A percentile compares a stretch with the other conserved stretches of the same genome.
Evolutionary conservation across 371 early-diverging fungal species (phyloP).

Genomic region (Mortierella sp.): DNA sequence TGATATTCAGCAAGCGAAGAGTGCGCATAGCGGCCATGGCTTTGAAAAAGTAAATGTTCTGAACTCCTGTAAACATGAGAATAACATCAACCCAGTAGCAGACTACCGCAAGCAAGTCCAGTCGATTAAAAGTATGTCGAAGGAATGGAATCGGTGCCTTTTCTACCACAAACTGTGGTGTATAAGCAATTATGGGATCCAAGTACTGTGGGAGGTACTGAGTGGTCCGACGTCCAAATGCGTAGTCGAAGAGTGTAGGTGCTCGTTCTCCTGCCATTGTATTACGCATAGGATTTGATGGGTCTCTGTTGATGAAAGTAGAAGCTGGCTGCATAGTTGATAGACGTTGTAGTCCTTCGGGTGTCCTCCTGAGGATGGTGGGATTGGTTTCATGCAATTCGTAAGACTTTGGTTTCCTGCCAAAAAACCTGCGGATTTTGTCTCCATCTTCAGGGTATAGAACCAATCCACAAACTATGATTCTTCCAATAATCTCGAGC

Average conservation of each 20-base stretch:
- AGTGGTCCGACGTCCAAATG: constrained; percentile 35
- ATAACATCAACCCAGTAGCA: constrained; percentile 72
- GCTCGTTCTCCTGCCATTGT: constrained; percentile 16
- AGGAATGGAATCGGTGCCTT: constrained; percentile 62
- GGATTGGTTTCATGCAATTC: constrained; percentile 56
- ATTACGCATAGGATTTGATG: constrained; percentile 1
- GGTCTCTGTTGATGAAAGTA: constrained; percentile 7
- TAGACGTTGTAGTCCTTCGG: not conserved
- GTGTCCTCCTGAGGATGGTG: constrained; percentile 42
- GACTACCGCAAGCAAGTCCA: constrained; percentile 71
- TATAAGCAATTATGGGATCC: constrained; percentile 45
- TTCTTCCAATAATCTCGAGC: constrained; percentile 59
- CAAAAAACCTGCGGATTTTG: constrained; percentile 39
- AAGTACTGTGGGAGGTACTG: constrained; percentile 40
- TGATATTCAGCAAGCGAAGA: constrained; percentile 70
- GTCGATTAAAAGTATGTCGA: constrained; percentile 77
- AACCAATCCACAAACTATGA: constrained; percentile 70
- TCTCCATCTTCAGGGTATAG: constrained; percentile 58
- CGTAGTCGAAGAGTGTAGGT: constrained; percentile 50
- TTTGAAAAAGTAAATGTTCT: constrained; percentile 68
- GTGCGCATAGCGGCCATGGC: constrained; percentile 68
- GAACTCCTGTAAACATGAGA: constrained; percentile 58
- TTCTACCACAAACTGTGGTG: constrained; percentile 33
- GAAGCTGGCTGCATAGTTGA: constrained; percentile 24
- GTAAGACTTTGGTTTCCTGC: constrained; percentile 38